These are phyloP conservation scores for Hanseniaspora lindneri DNA, from an alignment of 805 yeast species.

Conservation along the genomic window DNA sequence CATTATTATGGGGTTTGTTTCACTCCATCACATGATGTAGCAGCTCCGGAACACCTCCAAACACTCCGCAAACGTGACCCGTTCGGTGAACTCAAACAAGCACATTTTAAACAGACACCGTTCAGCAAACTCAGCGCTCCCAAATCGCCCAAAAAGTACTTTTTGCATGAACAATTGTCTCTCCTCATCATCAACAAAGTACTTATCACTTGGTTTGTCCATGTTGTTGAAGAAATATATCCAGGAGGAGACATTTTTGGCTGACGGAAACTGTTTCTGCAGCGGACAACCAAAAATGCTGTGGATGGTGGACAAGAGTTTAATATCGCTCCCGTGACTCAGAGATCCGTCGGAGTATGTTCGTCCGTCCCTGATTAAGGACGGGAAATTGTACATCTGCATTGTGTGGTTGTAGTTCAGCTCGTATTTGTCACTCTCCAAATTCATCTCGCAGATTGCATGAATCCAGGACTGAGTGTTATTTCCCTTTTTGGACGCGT, in stretches of 20 bases:
- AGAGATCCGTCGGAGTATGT: neutral
- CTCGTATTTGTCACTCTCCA: neutral
- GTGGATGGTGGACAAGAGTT: conserved; percentile 3
- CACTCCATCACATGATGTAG: neutral
- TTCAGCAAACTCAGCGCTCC: neutral
- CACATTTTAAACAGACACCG: conserved; percentile 3
- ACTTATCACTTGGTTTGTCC: neutral
- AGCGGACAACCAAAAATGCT: conserved; percentile 9
- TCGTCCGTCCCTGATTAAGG: neutral
- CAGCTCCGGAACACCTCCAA: neutral
- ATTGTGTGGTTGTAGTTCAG: neutral
- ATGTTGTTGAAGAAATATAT: conserved; percentile 8
- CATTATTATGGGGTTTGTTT: too few relatives aligned
- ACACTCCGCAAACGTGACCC: neutral
- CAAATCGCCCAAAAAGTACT: neutral
- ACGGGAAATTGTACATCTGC: neutral
- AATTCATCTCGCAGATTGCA: neutral
- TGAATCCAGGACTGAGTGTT: neutral
- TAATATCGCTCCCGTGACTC: conserved; percentile 7
- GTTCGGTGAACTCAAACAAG: neutral
- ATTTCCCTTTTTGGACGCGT: neutral
- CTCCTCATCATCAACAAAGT: neutral
- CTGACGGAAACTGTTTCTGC: neutral
- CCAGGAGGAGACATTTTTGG: neutral
- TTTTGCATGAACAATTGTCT: neutral